These are phyloP conservation scores for Cutaneotrichosporon sp. DNA, from an alignment of 1,284 basidiomycete species.

Conservation along the genomic window DNA sequence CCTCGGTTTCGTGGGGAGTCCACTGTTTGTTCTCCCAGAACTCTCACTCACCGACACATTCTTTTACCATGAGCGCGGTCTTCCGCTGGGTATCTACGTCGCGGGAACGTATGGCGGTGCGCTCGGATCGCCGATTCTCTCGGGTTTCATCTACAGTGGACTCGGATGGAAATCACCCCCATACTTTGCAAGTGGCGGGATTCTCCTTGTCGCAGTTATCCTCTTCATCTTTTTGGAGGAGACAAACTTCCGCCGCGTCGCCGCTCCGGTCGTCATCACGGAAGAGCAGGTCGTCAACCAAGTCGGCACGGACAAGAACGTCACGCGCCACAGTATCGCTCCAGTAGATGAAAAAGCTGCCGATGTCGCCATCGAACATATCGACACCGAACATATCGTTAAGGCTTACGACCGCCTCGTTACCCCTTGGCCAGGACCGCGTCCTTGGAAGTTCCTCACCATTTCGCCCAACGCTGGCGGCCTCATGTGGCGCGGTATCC, in stretches of 20 bases:
- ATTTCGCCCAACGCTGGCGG: slow-evolving; percentile 22
- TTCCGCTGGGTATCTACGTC: slow-evolving; percentile 31
- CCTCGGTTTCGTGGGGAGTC: slow-evolving; percentile 28
- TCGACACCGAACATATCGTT: not conserved
- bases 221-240: slow-evolving; percentile 37
- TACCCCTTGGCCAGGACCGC: slow-evolving; percentile 25
- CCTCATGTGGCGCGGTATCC: slow-evolving; percentile 25
- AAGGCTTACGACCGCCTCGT: slow-evolving; percentile 16
- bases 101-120: slow-evolving; percentile 29
- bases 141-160: slow-evolving; percentile 34
- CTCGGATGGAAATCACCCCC: slow-evolving; percentile 29
- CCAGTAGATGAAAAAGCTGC: not conserved
- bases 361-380: not conserved
- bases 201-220: slow-evolving; percentile 26
- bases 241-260: slow-evolving; percentile 27
- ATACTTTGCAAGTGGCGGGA: slow-evolving; percentile 27
- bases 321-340: not conserved
- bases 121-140: slow-evolving; percentile 27
- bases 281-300: not conserved
- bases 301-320: slow-evolving; percentile 8
- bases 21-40: slow-evolving; percentile 32
- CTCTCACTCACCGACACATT: slow-evolving; percentile 34
- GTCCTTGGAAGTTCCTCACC: slow-evolving; percentile 8
- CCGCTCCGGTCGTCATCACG: not conserved
- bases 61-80: slow-evolving; percentile 36